Base-by-base conservation (phyloP, 176 grass and related monocot species). In the Triticum turgidum region DNA sequence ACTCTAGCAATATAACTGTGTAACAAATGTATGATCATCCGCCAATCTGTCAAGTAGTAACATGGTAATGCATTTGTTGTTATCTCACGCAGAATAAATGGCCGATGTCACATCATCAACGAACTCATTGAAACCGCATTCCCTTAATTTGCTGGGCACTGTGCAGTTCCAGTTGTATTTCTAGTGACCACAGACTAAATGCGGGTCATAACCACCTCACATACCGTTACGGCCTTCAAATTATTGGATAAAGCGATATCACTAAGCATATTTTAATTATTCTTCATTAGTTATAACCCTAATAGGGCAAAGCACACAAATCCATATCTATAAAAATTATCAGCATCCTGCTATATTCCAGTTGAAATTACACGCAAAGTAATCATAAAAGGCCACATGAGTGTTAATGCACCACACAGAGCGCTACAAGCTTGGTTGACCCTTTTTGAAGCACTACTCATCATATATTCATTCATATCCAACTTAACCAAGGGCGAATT, bases 291-390 rank as follows among this genome's bases (percentile, higher is more conserved):
- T 58, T 33, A 70, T 54, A 62, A 79, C 35, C 38, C 21, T 79
- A 79, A 25, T 65, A 80, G n/a, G 33, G 2, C 11, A 12, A 79
- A 80, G 8, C 35, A 77, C 61, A 44, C n/a, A 30, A 45, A 45
- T 45, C 14, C 8, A 29, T 30, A 80, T 66, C 15, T 29, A 39
- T 62, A 65, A 64, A 18, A 44, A 11, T 29, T 65, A 80, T 30
- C 37, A 80, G 38, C 38, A 29, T 80, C 78, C 22, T 45, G 6
- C 64, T 45, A 35, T 45, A 45, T 65, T 66, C 38, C 24, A 45
- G 6, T 80, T 47, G 5, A 80, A 80, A 65, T 45, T 80, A 73
- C 69, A 73, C n/a, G 20, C 69, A 73, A 73, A 24, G 8, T 65
- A 37, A 41, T 78, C 67, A 68, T 39, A 52, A 56, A 52, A 68